A percentile compares a stretch with the other conserved stretches of the same genome.
phyloP scores from a whole-genome alignment of 495 filamentous ascomycete species.

The Cercophora sp. region DNA sequence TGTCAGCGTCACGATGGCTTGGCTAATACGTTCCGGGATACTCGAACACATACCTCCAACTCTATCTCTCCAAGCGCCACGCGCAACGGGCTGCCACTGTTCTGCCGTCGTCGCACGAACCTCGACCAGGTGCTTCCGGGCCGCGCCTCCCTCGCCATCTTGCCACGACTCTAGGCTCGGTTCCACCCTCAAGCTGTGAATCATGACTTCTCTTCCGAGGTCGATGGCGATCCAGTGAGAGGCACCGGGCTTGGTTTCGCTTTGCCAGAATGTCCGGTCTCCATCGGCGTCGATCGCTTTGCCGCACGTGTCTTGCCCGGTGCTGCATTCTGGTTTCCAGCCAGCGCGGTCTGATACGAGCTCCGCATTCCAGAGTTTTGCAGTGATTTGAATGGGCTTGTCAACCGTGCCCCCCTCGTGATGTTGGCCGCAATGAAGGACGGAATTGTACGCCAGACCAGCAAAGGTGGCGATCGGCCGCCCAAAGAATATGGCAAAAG shows the following conservation, averaged over 20 bases:
- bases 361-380: not conserved
- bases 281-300: not conserved
- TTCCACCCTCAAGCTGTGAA: not conserved
- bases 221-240: conserved; percentile 3
- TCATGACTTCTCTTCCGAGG: not conserved
- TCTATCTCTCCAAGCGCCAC: not conserved
- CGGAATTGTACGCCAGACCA: conserved; percentile 1
- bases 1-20: too few relatives aligned
- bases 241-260: not conserved
- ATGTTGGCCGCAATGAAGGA: not conserved
- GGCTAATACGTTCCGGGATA: too few relatives aligned
- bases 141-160: not conserved
- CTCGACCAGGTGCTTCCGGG: conserved; percentile 1
- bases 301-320: not conserved
- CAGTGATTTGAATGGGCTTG: not conserved
- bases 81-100: not conserved
- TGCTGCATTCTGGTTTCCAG: conserved; percentile 5
- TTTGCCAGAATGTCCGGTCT: not conserved
- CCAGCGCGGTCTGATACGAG: not conserved
- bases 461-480: not conserved
- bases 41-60: not conserved
- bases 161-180: not conserved
- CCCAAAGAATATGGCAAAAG: conserved; percentile 1
- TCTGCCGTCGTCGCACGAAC: not conserved
- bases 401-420: not conserved